These are phyloP conservation scores for Trichaptum fuscoviolaceum DNA, from an alignment of 768 basidiomycete genomes.

Conservation along the genomic window DNA sequence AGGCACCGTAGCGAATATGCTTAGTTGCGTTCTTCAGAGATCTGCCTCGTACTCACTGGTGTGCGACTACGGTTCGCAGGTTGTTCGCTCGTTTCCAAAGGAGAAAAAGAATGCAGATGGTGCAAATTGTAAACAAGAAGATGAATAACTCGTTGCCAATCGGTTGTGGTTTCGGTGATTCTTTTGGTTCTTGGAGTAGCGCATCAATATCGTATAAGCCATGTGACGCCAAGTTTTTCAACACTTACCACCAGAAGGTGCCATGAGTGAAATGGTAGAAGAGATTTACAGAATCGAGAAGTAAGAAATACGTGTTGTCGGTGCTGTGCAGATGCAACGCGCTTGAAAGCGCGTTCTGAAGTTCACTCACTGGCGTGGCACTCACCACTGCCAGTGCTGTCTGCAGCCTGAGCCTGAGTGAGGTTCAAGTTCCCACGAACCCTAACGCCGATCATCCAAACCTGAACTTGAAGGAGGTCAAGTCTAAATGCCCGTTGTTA, in stretches of 20 bases:
- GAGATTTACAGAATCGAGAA: too few relatives aligned
- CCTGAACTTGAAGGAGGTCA: too few relatives aligned
- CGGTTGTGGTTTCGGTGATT: constrained; percentile 58
- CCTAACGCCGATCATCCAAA: too few relatives aligned
- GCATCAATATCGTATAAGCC: neutral
- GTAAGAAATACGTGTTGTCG: too few relatives aligned
- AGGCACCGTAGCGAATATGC: constrained; percentile 2
- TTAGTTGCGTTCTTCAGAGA: constrained; percentile 3
- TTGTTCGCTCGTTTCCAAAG: constrained; percentile 58
- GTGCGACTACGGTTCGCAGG: constrained; percentile 54
- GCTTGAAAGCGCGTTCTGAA: too few relatives aligned
- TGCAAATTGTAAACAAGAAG: constrained; percentile 53
- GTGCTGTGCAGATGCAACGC: too few relatives aligned
- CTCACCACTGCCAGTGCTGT: too few relatives aligned
- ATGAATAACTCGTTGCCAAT: constrained; percentile 51
- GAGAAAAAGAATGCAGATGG: constrained; percentile 51
- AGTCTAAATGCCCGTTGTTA: too few relatives aligned
- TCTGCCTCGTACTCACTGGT: constrained; percentile 39
- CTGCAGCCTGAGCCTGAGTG: too few relatives aligned
- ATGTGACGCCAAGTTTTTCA: neutral
- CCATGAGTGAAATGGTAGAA: neutral
- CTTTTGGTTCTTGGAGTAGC: constrained; percentile 44
- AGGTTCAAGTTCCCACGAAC: too few relatives aligned
- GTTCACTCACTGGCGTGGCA: too few relatives aligned
- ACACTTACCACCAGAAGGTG: neutral